phyloP scores from a whole-genome alignment of 768 basidiomycete genomes.

The Podaxis pistillaris region DNA sequence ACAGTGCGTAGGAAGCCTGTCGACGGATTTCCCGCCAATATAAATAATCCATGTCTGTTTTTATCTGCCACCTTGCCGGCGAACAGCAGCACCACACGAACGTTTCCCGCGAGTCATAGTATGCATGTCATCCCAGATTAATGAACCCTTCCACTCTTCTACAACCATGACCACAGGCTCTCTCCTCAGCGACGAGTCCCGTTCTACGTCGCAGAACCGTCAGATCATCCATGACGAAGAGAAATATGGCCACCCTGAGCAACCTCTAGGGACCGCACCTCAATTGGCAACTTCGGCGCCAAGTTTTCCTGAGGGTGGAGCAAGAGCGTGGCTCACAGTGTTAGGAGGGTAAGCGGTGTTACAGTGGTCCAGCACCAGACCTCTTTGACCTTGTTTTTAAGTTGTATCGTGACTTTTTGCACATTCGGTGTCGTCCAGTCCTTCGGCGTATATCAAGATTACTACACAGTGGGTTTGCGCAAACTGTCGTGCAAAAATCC shows the following conservation, averaged over 20 bases:
- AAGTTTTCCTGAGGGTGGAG: conserved; percentile 44
- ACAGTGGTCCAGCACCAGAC: not conserved
- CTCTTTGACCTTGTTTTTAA: conserved; percentile 18
- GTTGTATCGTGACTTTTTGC: conserved; percentile 43
- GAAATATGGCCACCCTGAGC: not conserved
- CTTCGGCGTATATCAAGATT: conserved; percentile 53
- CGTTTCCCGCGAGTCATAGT: conserved; percentile 9
- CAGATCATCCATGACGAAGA: not conserved
- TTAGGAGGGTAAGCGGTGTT: conserved; percentile 40
- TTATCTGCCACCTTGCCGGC: not conserved
- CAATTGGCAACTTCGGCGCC: conserved; percentile 7
- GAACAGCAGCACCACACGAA: conserved; percentile 11
- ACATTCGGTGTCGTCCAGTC: conserved; percentile 50
- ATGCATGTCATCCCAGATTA: conserved; percentile 3
- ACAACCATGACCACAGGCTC: conserved; percentile 12
- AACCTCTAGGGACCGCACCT: not conserved
- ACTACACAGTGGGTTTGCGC: conserved; percentile 37
- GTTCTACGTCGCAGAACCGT: not conserved
- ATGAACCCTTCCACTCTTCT: not conserved
- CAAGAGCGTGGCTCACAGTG: conserved; percentile 44
- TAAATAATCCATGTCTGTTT: not conserved
- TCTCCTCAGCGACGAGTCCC: conserved; percentile 3
- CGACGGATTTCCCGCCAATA: not conserved
- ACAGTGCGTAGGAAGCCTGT: not conserved
- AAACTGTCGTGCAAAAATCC: not conserved